A percentile compares a stretch with the other conserved stretches of the same genome.
phyloP scores from a whole-genome alignment of 371 early-diverging fungal species.

The Coemansia sp. region DNA sequence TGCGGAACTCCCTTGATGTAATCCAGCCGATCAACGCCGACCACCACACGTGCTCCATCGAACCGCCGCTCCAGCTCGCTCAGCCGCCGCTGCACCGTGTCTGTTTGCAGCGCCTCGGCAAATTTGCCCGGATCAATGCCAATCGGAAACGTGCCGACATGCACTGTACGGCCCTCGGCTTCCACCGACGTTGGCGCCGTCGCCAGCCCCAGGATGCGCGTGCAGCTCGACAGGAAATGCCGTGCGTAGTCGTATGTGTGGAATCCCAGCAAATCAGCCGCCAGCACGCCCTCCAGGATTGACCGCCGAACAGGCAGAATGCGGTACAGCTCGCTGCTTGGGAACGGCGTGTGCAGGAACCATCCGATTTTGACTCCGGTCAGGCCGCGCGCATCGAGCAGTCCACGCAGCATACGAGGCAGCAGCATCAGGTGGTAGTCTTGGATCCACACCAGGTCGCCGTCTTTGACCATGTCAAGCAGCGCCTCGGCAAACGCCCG shows the following conservation, averaged over 20 bases:
- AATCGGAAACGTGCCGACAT: constrained; percentile 98
- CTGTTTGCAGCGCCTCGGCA: constrained; percentile 70
- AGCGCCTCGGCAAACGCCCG: constrained; percentile 87
- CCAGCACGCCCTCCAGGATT: constrained; percentile 88
- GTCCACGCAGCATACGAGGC: constrained; percentile 80
- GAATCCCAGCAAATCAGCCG: constrained; percentile 94
- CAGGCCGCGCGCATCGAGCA: constrained; percentile 53
- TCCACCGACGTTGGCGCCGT: constrained; percentile 93
- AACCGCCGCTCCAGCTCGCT: constrained; percentile 80
- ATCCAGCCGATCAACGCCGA: constrained; percentile 99
- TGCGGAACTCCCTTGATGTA: constrained; percentile 99
- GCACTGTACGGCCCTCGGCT: constrained; percentile 81
- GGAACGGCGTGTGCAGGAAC: constrained; percentile 99
- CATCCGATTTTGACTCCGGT: constrained; percentile 93
- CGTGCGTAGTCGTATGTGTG: constrained; percentile 99
- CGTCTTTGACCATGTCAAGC: constrained; percentile 76
- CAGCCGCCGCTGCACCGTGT: constrained; percentile 73
- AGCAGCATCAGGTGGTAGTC: constrained; percentile 99
- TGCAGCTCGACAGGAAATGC: constrained; percentile 96
- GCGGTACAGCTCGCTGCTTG: constrained; percentile 91
- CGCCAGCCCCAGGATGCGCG: constrained; percentile 87
- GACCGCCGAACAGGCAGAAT: constrained; percentile 90
- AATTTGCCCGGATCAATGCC: constrained; percentile 99
- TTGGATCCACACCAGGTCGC: constrained; percentile 99
- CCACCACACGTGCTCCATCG: constrained; percentile 84